These are phyloP conservation scores for Zymoseptoria brevis DNA, from an alignment of 2,329 filamentous ascomycete genomes.

Conservation along the genomic window DNA sequence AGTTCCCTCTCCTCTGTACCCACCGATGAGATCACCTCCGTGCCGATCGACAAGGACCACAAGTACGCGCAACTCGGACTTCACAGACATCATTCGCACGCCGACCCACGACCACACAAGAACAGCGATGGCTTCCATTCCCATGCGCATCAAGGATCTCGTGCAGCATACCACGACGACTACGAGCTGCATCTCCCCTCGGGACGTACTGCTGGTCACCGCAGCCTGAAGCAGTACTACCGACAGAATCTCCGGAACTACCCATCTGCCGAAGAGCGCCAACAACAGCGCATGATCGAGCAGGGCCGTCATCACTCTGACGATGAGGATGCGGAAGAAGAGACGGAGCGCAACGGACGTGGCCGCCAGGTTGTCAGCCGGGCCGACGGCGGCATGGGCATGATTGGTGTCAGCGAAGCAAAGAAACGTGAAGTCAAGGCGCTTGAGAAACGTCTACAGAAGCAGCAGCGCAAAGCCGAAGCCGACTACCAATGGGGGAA, in stretches of 20 bases:
- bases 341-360: conserved; percentile 20
- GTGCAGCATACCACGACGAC: conserved; percentile 81
- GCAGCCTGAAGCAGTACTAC: conserved; percentile 79
- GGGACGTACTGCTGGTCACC: conserved; percentile 81
- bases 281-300: conserved; percentile 56
- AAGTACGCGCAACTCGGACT: conserved; percentile 65
- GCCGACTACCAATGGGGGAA: conserved; percentile 58
- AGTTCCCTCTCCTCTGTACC: conserved; percentile 75
- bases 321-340: conserved; percentile 40
- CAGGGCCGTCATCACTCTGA: conserved; percentile 38
- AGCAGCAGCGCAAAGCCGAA: conserved; percentile 47
- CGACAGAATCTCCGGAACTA: conserved; percentile 86
- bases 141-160: conserved; percentile 63
- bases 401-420: conserved; percentile 67
- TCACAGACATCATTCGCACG: conserved; percentile 66
- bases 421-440: conserved; percentile 62
- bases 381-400: conserved; percentile 64
- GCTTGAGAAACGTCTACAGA: conserved; percentile 61
- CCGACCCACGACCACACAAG: conserved; percentile 62
- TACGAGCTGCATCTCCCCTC: conserved; percentile 89
- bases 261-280: conserved; percentile 68
- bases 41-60: conserved; percentile 66
- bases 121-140: conserved; percentile 73
- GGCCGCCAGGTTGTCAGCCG: conserved; percentile 48
- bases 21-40: conserved; percentile 71